Base-by-base conservation (phyloP, 1,139 yeast species). In the Barnettozyma hawaiiensis region DNA sequence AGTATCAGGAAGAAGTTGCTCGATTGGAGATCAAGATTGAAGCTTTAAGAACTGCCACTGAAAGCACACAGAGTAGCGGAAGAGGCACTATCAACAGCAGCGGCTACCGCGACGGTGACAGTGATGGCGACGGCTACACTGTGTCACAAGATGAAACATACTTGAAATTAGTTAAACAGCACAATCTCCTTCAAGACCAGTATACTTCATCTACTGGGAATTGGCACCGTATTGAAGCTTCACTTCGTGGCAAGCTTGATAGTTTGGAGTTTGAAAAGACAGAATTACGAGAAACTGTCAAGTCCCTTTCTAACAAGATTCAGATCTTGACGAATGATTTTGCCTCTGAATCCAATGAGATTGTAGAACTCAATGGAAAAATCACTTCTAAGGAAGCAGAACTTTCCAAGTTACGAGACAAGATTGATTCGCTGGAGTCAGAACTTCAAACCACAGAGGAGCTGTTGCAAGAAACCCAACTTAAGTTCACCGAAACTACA, bases 201-300 rank as follows among this genome's bases (percentile, higher is more conserved):
- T 84, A 83, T 54, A 71, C 83, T 6, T 72, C 80, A 16, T 84
- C 92, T 0, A 75, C 77, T 37, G 84, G 78, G 49, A 78, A 77
- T 54, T 81, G 87, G 85, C 79, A 77, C 46, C 66, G 74, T 18
- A 75, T 80, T 37, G 90, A 83, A 55, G 66, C 77, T 20, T 71
- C 71, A 26, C 62, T 81, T 44, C 63, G 70, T 44, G 57, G 63
- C 18, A 75, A 76, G 43, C 65, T 78, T 4, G 71, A 75, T 33
- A 59, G 60, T 21, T 62, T 81, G 35, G 71, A 74, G 34, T 52
- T 38, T 28, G 50, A 50, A 8, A 33, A 42, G 9, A 33, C 36
- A 3, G 29, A 37, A 1, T n/a, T 50, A 7, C 39, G 47, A 3
- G 24, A 33, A 2, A 42, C 31, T 7, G 41, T 50, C 4, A 14